Evolutionary conservation across 108 stramenopile genomes (phyloP), one percentile per base, ranked within the genome.

Genomic region (Pseudonitzschia pungens): DNA sequence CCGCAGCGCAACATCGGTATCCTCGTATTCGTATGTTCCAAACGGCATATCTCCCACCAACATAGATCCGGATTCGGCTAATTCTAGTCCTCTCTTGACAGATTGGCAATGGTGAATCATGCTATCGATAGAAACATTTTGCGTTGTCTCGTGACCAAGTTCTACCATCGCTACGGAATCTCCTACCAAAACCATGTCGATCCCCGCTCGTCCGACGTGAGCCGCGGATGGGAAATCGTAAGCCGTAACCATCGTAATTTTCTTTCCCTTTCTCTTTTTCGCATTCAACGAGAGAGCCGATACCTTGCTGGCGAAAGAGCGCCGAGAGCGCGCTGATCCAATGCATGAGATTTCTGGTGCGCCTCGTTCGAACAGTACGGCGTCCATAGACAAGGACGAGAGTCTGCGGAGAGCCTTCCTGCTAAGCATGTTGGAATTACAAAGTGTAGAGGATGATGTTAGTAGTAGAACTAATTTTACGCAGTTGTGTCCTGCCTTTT

Each of bases 21-120:
- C 90, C 44, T 90, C 75, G 50, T 83, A 90, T 76, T 98, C 97
- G 77, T 98, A 99, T 11, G 93, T 82, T 40, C 97, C 98, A 78
- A 99, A 97, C 5, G 99, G 99, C 94, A 99, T 96, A 75, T 99
- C 99, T 0, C 93, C 96, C 0, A 99, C 88, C n/a, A 99, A 72
- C 64, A 99, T 80, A 29, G 75, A 45, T 27, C 71, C 75, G 26
- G 71, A 56, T 3, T 28, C 26, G 10, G 77, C 78, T 16, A 74
- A 42, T 51, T 81, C 77, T 43, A 93, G 80, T 26, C 96, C 96
- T 20, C 87, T 80, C 48, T 93, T 84, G 53, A 97, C 97, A 18
- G 94, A 86, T 63, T 83, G 77, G 78, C 97, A 97, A 75, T 99
- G 99, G 75, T 99, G 96, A 5, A 99, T 78, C 94, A 99, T 99